phyloP scores from a whole-genome alignment of 2,329 filamentous ascomycete genomes.

The Fusarium hainanense region DNA sequence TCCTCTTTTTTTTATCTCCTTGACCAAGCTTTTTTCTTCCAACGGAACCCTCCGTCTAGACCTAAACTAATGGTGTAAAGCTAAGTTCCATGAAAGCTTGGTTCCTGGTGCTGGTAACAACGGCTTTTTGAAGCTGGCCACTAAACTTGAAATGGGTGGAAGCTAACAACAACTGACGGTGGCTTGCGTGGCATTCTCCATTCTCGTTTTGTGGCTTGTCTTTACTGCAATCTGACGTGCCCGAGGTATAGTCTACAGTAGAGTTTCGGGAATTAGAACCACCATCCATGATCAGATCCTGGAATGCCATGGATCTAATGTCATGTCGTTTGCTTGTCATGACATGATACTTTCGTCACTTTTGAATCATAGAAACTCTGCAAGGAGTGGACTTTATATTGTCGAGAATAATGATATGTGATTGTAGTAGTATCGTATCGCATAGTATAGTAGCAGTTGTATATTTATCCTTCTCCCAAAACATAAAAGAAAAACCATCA shows the following conservation, averaged over 20 bases:
- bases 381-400: no score
- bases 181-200: slow-evolving; percentile 28
- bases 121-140: slow-evolving; percentile 4
- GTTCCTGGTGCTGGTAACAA: slow-evolving; percentile 20
- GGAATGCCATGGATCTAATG: background rate
- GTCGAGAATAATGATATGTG: background rate
- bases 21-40: slow-evolving; percentile 21
- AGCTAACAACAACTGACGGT: slow-evolving; percentile 5
- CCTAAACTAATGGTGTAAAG: background rate
- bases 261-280: background rate
- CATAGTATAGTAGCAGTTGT: background rate
- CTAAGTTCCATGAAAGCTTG: background rate
- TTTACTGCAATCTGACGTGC: slow-evolving; percentile 32
- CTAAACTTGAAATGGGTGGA: slow-evolving; percentile 19
- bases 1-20: background rate
- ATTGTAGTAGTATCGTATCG: background rate
- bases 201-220: slow-evolving; percentile 26
- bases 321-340: background rate
- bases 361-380: background rate
- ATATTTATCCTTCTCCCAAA: slow-evolving; percentile 27
- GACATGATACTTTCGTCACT: slow-evolving; percentile 12
- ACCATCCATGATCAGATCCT: background rate
- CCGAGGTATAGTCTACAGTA: background rate
- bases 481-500: slow-evolving; percentile 12
- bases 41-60: background rate